phyloP scores from a whole-genome alignment of 768 basidiomycete genomes.

The Harrya chromipes region DNA sequence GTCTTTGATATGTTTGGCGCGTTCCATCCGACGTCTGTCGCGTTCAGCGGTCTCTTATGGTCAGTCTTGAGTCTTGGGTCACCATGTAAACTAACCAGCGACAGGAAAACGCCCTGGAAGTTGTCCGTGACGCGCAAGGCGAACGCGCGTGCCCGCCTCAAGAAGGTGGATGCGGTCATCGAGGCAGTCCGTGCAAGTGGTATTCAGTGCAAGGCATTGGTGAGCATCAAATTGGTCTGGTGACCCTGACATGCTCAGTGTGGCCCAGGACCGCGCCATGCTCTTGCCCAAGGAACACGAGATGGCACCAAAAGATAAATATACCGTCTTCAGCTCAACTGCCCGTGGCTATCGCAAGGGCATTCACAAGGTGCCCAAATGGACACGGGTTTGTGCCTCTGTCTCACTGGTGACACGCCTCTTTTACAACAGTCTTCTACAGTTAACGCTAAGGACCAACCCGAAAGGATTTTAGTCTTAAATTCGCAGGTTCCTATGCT shows the following conservation, averaged over 20 bases:
- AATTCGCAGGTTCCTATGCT: constrained; percentile 34
- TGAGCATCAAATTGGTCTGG: constrained; percentile 38
- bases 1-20: constrained; percentile 71
- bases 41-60: constrained; percentile 83
- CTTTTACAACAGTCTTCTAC: constrained; percentile 11
- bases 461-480: constrained; percentile 88
- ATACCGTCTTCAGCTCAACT: constrained; percentile 80
- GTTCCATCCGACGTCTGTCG: constrained; percentile 69
- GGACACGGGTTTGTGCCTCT: constrained; percentile 70
- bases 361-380: constrained; percentile 97
- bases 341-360: constrained; percentile 83
- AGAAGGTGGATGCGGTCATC: constrained; percentile 92
- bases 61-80: constrained; percentile 27
- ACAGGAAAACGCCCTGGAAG: constrained; percentile 94
- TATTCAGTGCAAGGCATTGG: constrained; percentile 71
- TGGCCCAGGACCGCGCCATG: constrained; percentile 62
- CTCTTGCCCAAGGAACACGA: constrained; percentile 90
- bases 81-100: not conserved
- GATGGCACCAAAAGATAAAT: constrained; percentile 93
- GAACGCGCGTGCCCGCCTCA: constrained; percentile 83
- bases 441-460: constrained; percentile 86
- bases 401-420: not conserved
- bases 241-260: not conserved
- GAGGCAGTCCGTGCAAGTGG: constrained; percentile 83
- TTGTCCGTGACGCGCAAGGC: constrained; percentile 90